Percentiles rank a stretch among this genome's conserved stretches.
These are phyloP conservation scores for Trichoderma sp. DNA, from an alignment of 2,329 filamentous ascomycete genomes.

Conservation along the genomic window DNA sequence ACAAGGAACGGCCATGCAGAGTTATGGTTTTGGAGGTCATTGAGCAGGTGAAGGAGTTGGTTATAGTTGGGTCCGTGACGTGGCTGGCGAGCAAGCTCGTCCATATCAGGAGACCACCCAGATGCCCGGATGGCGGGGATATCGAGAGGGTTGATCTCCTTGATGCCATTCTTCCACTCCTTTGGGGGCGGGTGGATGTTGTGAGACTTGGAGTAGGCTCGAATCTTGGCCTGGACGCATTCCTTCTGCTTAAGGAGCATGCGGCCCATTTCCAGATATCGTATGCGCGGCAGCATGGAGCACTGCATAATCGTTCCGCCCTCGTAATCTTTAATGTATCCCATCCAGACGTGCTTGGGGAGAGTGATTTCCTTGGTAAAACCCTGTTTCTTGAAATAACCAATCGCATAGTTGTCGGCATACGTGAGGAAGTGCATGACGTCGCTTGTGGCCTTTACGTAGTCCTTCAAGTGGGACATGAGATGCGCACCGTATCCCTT, in stretches of 20 bases:
- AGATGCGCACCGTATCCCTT: constrained; percentile 98
- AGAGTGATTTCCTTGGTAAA: constrained; percentile 99
- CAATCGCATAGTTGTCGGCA: constrained; percentile 97
- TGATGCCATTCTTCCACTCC: constrained; percentile 78
- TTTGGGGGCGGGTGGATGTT: constrained; percentile 83
- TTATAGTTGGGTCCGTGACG: constrained; percentile 97
- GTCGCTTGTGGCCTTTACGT: constrained; percentile 93
- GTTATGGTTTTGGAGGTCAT: constrained; percentile 91
- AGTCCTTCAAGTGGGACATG: constrained; percentile 98
- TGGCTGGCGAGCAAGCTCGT: constrained; percentile 90
- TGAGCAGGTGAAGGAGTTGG: constrained; percentile 87
- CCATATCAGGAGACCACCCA: constrained; percentile 97
- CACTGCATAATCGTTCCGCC: constrained; percentile 99
- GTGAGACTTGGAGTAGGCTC: constrained; percentile 86
- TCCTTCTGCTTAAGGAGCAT: constrained; percentile 99
- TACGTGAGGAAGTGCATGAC: constrained; percentile 99
- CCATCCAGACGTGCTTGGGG: constrained; percentile 92
- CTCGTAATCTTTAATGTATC: constrained; percentile 99
- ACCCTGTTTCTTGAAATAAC: constrained; percentile 98
- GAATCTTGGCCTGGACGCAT: constrained; percentile 90
- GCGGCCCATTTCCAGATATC: constrained; percentile 88
- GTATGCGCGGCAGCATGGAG: constrained; percentile 91
- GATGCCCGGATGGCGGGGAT: constrained; percentile 89
- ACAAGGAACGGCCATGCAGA: constrained; percentile 93
- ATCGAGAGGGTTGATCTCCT: constrained; percentile 79